Evolutionary conservation across 257 asterid species (phyloP), one percentile per base, ranked within the genome.

Genomic region (Phtheirospermum japonicum): DNA sequence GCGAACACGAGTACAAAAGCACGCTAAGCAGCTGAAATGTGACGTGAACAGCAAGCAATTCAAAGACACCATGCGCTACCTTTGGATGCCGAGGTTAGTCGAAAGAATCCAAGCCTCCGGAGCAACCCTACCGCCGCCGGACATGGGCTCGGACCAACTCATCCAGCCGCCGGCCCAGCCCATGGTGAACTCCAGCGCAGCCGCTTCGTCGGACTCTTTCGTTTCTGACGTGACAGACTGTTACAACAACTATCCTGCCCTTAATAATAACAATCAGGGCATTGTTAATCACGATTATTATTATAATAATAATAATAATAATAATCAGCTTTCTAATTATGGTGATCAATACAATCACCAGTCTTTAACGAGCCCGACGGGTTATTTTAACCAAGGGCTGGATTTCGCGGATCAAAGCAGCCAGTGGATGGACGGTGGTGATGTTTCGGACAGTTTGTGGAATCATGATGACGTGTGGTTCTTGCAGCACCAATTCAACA

Each of bases 11-110:
- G 95, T 86, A 3, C 92, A 86, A 52, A 86, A 86, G 68, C 92
- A 86, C 63, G 95, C 91, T 18, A 86, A 83, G 67, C 91, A 79
- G 76, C 89, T 86, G 59, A 90, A 90, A 67, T 85, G 95, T 61
- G 95, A 90, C 82, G 92, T 90, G 56, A 87, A 87, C 87, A 87
- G 95, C 87, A 90, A 85, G 81, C 92, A 85, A 76, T 87, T 87
- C 63, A 85, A 87, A 55, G 97, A 90, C 73, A 74, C 97, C 81
- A 87, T 90, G 89, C 87, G 95, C 5, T 83, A 79, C 71, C 79
- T 79, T 6, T 86, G 95, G 95, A 86, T 86, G 86, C 92, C 95
- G 0, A 70, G 92, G 55, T 60, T 86, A 30, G 88, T 76, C 6
- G 95, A 86, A 63, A 78, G 90, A 64, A 86, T 86, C 65, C 96